A percentile compares a stretch with the other conserved stretches of the same genome.
Conservation (phyloP, 2,329 filamentous ascomycete species). For the Aspergillus bombycis region DNA sequence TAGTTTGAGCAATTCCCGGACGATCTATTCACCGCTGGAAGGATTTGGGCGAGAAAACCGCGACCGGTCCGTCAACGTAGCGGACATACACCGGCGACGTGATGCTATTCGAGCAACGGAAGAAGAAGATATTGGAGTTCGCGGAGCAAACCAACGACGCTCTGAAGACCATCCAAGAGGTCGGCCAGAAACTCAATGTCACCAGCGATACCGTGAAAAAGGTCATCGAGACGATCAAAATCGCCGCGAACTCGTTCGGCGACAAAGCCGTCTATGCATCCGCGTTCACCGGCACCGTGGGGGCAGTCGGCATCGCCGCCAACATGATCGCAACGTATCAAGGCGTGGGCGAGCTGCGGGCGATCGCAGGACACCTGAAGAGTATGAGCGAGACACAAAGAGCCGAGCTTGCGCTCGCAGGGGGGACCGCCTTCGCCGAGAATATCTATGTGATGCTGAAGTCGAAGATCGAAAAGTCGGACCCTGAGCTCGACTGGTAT, state of each 20-base stretch:
- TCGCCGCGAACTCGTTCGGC: conserved; percentile 6
- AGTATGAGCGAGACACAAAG: conserved; percentile 3
- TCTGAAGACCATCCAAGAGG: background rate
- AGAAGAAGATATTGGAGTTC: background rate
- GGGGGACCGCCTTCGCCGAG: conserved; percentile 2
- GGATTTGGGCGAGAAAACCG: background rate
- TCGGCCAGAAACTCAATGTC: background rate
- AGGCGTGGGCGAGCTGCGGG: conserved; percentile 4
- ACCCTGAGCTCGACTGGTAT: conserved; percentile 3
- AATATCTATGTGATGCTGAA: conserved; percentile 9
- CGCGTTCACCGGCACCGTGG: background rate
- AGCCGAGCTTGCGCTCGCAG: conserved; percentile 2
- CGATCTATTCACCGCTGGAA: background rate
- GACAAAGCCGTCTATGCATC: conserved; percentile 9
- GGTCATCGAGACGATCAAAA: conserved; percentile 1
- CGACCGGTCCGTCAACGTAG: background rate
- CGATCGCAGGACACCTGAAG: conserved; percentile 8
- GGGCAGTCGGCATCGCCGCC: conserved; percentile 1
- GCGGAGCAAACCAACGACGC: background rate
- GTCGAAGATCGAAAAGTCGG: conserved; percentile 7
- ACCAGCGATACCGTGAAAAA: background rate
- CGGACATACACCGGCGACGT: background rate
- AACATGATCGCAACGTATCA: conserved; percentile 2
- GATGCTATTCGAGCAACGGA: conserved; percentile 2
- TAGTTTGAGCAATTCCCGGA: background rate